Evolutionary conservation across 2,329 filamentous ascomycete species (phyloP).

Genomic region (Sphaerulina musiva): DNA sequence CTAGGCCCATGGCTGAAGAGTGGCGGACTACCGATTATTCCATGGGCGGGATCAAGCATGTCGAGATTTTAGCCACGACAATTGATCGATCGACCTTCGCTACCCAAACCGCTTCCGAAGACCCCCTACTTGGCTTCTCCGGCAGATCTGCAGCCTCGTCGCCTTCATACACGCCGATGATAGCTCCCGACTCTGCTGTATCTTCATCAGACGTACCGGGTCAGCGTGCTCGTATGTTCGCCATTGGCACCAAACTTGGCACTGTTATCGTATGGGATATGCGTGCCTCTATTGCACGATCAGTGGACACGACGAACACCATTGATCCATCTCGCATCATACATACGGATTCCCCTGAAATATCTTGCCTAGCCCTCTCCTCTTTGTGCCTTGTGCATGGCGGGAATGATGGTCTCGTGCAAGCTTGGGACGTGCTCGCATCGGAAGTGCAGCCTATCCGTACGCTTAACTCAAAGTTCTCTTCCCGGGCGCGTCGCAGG

Average conservation of each 20-base stretch:
- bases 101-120: slow-evolving; percentile 65
- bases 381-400: slow-evolving; percentile 86
- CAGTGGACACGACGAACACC: slow-evolving; percentile 49
- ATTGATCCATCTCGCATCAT: slow-evolving; percentile 72
- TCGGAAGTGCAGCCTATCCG: slow-evolving; percentile 72
- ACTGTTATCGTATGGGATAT: slow-evolving; percentile 79
- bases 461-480: slow-evolving; percentile 79
- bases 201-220: slow-evolving; percentile 66
- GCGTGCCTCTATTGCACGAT: slow-evolving; percentile 56
- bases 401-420: slow-evolving; percentile 88
- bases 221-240: slow-evolving; percentile 72
- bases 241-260: slow-evolving; percentile 72
- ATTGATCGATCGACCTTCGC: slow-evolving; percentile 72
- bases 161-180: slow-evolving; percentile 49
- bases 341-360: slow-evolving; percentile 80
- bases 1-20: slow-evolving; percentile 45
- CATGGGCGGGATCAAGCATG: slow-evolving; percentile 53
- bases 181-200: slow-evolving; percentile 39
- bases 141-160: slow-evolving; percentile 50
- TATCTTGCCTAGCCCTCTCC: slow-evolving; percentile 75
- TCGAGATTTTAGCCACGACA: slow-evolving; percentile 62
- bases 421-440: slow-evolving; percentile 92
- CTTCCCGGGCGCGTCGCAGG: slow-evolving; percentile 73
- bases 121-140: slow-evolving; percentile 61
- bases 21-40: slow-evolving; percentile 60